phyloP scores from a whole-genome alignment of 192 early-diverging fungal genomes.

The Coemansia sp. region DNA sequence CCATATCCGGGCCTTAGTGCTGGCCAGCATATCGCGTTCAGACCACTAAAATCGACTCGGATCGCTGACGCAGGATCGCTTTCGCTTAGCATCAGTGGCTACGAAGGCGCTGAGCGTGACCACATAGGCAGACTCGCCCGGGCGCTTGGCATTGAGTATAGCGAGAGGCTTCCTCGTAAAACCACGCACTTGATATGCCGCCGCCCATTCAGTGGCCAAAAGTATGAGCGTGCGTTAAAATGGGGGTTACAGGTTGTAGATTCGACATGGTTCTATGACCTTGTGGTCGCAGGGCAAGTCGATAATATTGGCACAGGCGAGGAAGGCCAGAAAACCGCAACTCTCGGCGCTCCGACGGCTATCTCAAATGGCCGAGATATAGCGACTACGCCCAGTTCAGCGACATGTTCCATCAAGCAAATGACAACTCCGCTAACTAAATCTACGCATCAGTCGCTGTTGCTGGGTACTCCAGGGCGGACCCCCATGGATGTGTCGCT shows the following conservation, averaged over 20 bases:
- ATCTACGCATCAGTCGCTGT: neutral
- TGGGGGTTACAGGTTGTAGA: conserved; percentile 69
- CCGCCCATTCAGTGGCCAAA: conserved; percentile 62
- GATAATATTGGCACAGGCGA: neutral
- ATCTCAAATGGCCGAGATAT: neutral
- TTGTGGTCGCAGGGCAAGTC: conserved; percentile 14
- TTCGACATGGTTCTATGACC: conserved; percentile 57
- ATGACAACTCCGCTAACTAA: conserved; percentile 19
- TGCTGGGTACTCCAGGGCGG: conserved; percentile 33
- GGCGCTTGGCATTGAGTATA: conserved; percentile 53
- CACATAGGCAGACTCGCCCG: conserved; percentile 56
- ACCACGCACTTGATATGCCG: conserved; percentile 74
- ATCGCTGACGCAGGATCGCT: neutral
- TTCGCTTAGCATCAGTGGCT: conserved; percentile 60
- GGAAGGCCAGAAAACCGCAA: neutral
- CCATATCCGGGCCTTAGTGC: conserved; percentile 20
- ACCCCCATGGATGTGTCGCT: conserved; percentile 49
- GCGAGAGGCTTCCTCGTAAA: conserved; percentile 58
- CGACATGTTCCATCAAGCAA: neutral
- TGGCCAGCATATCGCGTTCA: conserved; percentile 51
- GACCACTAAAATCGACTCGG: conserved; percentile 17
- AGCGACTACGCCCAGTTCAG: neutral
- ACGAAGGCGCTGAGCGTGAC: conserved; percentile 59
- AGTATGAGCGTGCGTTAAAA: conserved; percentile 74
- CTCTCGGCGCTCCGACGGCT: neutral